Evolutionary conservation across 495 filamentous ascomycete genomes (phyloP), one percentile per base, ranked within the genome.

Genomic region (Letharia columbiana): DNA sequence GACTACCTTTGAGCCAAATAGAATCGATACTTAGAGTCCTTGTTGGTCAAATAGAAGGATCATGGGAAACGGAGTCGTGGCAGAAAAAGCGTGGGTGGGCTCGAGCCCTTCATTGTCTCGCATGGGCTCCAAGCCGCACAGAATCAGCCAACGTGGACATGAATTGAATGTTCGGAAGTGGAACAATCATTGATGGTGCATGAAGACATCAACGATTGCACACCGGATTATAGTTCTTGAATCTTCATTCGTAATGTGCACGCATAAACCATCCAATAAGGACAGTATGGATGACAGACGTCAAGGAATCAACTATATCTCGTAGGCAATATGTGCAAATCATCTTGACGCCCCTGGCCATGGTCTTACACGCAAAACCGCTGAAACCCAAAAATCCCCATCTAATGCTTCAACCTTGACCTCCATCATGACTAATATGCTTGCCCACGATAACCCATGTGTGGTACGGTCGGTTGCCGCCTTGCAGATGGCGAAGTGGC

Each of bases 391-490:
- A 47, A 35, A 40, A 23, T 35, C 2, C 42, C 49, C 13, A 33
- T 56, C 52, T 56, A 15, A 56, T 56, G 23, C 62, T 28, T 49
- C 47, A 28, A 17, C 41, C 35, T 40, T 33, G 41, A 31, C 37
- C 35, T 52, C 17, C 39, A 12, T 56, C 56, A 31, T 54, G 45
- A 62, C 35, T 61, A 72, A 44, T 68, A 66, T 40, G 70, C 70
- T 33, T 61, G 23, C 42, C 70, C 70, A 23, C 59, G 61, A 18
- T 68, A 64, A 2, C 62, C 71, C 61, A 69, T 42, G 33, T 67
- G 44, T 39, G 80, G 75, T 9, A 73, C 35, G 13, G 77, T 79
- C 12, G 79, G 75, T 57, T 78, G 70, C 31, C 73, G 75, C 35
- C 73, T 73, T 39, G 76, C 76, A 28, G 75, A 71, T 39, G 77